Conservation (phyloP, 2,329 filamentous ascomycete species). For the Aspergillus pseudotamarii region DNA sequence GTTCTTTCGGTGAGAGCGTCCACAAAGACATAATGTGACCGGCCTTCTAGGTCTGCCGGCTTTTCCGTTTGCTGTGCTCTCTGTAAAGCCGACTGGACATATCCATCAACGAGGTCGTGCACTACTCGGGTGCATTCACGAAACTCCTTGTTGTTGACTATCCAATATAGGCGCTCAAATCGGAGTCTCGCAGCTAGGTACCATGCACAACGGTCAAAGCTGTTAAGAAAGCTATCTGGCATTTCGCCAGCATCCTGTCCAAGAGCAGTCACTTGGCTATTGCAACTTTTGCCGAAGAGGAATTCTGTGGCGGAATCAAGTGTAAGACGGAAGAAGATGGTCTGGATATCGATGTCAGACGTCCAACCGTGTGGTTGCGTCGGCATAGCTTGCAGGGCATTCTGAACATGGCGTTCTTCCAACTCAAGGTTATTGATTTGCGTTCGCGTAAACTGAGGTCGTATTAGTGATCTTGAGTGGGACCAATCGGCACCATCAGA, state of each 20-base stretch:
- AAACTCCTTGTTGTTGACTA: conserved; percentile 13
- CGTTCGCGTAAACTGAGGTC: conserved; percentile 83
- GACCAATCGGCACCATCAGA: conserved; percentile 80
- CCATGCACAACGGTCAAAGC: conserved; percentile 36
- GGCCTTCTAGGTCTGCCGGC: conserved; percentile 25
- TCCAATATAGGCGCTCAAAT: conserved; percentile 18
- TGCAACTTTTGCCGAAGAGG: conserved; percentile 69
- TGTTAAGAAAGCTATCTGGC: conserved; percentile 25
- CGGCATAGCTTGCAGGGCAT: conserved; percentile 67
- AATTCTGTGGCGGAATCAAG: conserved; percentile 86
- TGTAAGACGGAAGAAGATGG: conserved; percentile 79
- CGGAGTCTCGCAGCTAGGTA: conserved; percentile 21
- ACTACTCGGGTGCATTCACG: conserved; percentile 9
- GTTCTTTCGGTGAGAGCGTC: conserved; percentile 52
- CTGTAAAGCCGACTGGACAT: conserved; percentile 1
- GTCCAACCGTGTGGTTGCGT: conserved; percentile 53
- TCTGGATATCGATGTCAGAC: conserved; percentile 66
- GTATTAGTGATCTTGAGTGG: conserved; percentile 72
- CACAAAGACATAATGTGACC: conserved; percentile 50
- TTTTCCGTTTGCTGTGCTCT: conserved; percentile 29
- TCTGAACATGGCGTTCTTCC: conserved; percentile 76
- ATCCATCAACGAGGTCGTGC: conserved; percentile 15
- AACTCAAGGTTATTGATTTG: conserved; percentile 78
- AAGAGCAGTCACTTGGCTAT: conserved; percentile 46
- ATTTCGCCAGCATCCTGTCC: neutral